Evolutionary conservation across 1,139 yeast genomes (phyloP).

Genomic region (Yamadazyma dendronema): DNA sequence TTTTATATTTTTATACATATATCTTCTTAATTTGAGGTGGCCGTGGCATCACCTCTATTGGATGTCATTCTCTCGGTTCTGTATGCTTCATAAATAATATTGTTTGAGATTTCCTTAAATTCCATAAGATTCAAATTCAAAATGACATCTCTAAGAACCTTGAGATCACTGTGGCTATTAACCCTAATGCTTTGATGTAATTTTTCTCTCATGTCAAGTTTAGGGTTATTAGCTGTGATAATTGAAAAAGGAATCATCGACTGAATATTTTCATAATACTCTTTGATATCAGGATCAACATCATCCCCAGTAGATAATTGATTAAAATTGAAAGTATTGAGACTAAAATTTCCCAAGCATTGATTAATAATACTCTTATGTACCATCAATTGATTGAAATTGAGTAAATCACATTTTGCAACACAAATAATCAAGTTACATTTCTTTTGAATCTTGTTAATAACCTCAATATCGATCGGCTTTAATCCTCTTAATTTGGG

Average conservation of each 20-base stretch:
- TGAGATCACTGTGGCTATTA: constrained; percentile 58
- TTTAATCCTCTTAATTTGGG: constrained; percentile 50
- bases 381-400: constrained; percentile 42
- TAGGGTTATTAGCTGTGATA: constrained; percentile 17
- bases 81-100: constrained; percentile 58
- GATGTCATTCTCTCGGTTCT: constrained; percentile 47
- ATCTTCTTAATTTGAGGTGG: not conserved
- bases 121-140: constrained; percentile 68
- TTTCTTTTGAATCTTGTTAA: constrained; percentile 48
- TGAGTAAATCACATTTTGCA: constrained; percentile 57
- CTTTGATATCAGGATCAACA: constrained; percentile 11
- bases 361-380: constrained; percentile 39
- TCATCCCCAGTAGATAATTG: constrained; percentile 7
- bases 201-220: constrained; percentile 11
- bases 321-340: constrained; percentile 51
- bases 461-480: constrained; percentile 44
- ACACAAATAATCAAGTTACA: constrained; percentile 60
- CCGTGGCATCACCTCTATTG: too few relatives aligned
- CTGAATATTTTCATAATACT: constrained; percentile 15
- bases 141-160: constrained; percentile 54
- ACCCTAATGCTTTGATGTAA: constrained; percentile 26
- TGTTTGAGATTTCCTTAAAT: constrained; percentile 62
- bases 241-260: constrained; percentile 21
- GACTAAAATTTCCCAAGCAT: constrained; percentile 42
- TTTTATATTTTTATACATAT: not conserved